Base-by-base conservation (phyloP, 139 green algal species). In the Astrephomene gubernaculifera region DNA sequence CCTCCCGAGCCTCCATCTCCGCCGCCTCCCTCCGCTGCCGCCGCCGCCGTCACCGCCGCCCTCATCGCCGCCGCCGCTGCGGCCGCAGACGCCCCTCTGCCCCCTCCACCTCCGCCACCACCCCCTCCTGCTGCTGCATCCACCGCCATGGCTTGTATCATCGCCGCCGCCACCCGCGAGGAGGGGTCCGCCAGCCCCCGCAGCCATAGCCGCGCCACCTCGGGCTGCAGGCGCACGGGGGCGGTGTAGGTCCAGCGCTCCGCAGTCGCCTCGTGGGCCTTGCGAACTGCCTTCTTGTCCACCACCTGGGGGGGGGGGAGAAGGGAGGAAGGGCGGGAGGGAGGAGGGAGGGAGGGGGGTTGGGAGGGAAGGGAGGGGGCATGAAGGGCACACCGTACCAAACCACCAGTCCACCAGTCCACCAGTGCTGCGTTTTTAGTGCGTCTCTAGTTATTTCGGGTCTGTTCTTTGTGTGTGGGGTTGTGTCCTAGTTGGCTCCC, bases 221-320 rank as follows among this genome's bases (percentile, higher is more conserved):
- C 60, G 0, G 76, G 41, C 2, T 3, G 21, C 60, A 83, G 57
- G 29, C 60, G 43, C 29, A 21, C 8, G 14, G 76, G 76, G 7
- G 76, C 7, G 21, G 0, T 35, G 61, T 83, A 83, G 29, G 9
- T 27, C 76, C 76, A 83, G 31, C 5, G 39, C 29, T 82, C 39
- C 2, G 25, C 39, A 0, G 6, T 5, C 1, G 41, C 12, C 39
- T 12, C 29, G 27, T 72, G 10, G 22, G 29, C 24, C 79, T 85
- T 85, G 17, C 60, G 60, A 6, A 85, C 79, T 10, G 33, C 6
- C 61, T 85, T 85, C 44, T 67, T 67, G 61, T 85, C 79, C 22
- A 85, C 79, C 79, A 85, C 79, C 79, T 85, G 38, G 22, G 31
- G 45, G 45, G 71, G 31, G 6, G 45, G 41, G 27, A 17, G 0